A percentile compares a stretch with the other conserved stretches of the same genome.
These are phyloP conservation scores for Kitagawia praeruptora DNA, from an alignment of 129 eudicot genomes.

Conservation along the genomic window DNA sequence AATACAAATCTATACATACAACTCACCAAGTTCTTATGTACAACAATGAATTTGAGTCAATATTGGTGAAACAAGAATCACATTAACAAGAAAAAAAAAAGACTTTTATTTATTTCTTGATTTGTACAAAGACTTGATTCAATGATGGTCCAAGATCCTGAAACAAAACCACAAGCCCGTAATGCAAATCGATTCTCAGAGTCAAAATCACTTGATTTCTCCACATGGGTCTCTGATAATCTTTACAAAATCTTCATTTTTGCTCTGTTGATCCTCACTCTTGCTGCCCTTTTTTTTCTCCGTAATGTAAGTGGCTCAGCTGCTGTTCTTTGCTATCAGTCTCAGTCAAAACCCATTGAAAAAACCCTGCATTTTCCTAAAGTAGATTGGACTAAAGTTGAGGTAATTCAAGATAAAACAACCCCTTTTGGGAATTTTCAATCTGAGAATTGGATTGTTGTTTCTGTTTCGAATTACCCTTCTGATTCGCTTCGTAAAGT, in stretches of 20 bases:
- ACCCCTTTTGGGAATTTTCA: slow-evolving; percentile 51
- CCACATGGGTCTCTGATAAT: slow-evolving; percentile 80
- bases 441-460: slow-evolving; percentile 80
- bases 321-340: slow-evolving; percentile 60
- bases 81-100: background rate
- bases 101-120: no score
- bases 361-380: slow-evolving; percentile 40
- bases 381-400: slow-evolving; percentile 45
- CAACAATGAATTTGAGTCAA: background rate
- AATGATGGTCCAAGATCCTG: slow-evolving; percentile 81
- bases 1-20: background rate
- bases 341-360: slow-evolving; percentile 43
- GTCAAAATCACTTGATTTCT: slow-evolving; percentile 62
- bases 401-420: slow-evolving; percentile 33
- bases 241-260: slow-evolving; percentile 52
- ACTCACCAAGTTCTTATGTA: background rate
- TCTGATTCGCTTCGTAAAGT: slow-evolving; percentile 45
- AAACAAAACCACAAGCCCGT: slow-evolving; percentile 20
- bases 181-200: slow-evolving; percentile 26
- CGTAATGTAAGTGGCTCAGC: slow-evolving; percentile 64
- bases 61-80: background rate
- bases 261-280: slow-evolving; percentile 39
- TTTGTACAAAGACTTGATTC: slow-evolving; percentile 3
- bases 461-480: slow-evolving; percentile 68
- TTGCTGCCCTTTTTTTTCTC: slow-evolving; percentile 70